phyloP scores from a whole-genome alignment of 768 basidiomycete genomes.

The Fomitopsis pulvina region DNA sequence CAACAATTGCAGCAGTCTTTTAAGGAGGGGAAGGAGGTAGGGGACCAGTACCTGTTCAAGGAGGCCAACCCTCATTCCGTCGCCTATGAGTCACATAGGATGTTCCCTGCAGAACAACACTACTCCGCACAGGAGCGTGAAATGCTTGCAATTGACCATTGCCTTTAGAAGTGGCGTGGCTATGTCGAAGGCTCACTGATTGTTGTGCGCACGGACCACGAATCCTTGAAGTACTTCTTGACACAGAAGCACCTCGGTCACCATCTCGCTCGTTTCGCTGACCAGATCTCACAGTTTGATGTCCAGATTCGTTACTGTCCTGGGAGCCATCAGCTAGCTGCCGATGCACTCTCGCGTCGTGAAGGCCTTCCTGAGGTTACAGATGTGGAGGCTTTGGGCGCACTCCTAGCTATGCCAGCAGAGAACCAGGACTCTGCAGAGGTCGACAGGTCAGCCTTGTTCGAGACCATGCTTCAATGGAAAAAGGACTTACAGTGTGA shows the following conservation, averaged over 20 bases:
- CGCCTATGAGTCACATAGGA: conserved; percentile 3
- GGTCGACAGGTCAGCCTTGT: neutral
- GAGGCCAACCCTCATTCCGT: conserved; percentile 1
- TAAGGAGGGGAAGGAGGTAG: neutral
- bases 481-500: neutral
- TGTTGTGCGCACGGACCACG: conserved; percentile 18
- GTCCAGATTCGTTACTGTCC: conserved; percentile 11
- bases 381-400: conserved; percentile 11
- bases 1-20: conserved; percentile 2
- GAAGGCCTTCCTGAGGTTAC: conserved; percentile 11
- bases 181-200: conserved; percentile 20
- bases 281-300: conserved; percentile 15
- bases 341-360: conserved; percentile 16
- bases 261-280: conserved; percentile 17
- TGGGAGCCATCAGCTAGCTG: conserved; percentile 10
- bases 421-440: conserved; percentile 1
- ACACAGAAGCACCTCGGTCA: conserved; percentile 14
- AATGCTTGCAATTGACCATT: conserved; percentile 9
- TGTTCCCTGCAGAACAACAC: conserved; percentile 1
- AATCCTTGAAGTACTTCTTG: conserved; percentile 18
- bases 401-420: conserved; percentile 10
- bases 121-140: conserved; percentile 6
- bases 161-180: conserved; percentile 14
- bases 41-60: conserved; percentile 5
- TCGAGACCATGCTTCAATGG: neutral